Evolutionary conservation across 2,329 filamentous ascomycete species (phyloP), one percentile per base, ranked within the genome.

Genomic region (Shiraia bambusicola): DNA sequence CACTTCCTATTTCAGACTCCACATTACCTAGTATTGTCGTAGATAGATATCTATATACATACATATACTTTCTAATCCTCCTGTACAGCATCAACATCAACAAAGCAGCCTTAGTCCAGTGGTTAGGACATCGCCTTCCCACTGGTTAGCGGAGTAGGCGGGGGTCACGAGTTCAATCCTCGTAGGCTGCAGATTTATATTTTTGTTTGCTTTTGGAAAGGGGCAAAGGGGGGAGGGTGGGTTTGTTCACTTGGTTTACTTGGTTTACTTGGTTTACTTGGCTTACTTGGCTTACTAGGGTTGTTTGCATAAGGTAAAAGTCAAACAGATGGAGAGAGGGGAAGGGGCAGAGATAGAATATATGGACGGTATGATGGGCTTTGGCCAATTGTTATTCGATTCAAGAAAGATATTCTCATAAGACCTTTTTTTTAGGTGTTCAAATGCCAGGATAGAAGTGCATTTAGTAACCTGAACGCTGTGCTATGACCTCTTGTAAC

Each of bases 81-180:
- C 4, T 5, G 19, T 22, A 22, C 4, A 5, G 36, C 36, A 31
- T 25, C 15, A 19, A 28, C 2, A 37, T 36, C 22, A 32, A 42
- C 27, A 30, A 47, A 54, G 65, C 65, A 56, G 40, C 47, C 37
- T 56, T 69, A 40, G 65, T 52, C 52, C 59, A 69, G 66, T 69
- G 66, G 66, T 66, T 67, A 69, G 62, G 57, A 53, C 63, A 63
- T 53, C 58, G 63, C 63, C 63, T 67, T 68, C 66, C 65, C 66
- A 69, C 10, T 12, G 12, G 17, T 17, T 28, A 29, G 28, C n/a
- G 33, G 43, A 46, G 19, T n/a, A 55, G 50, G 54, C 59, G 51
- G 59, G 53, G 58, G 48, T 60, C 54, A 51, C 40, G 58, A 50
- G 64, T 67, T 66, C 63, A 49, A 65, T 54, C 47, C 49, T 31